Evolutionary conservation across 768 basidiomycete genomes (phyloP).

Genomic region (Phanerodontia chrysosporium): DNA sequence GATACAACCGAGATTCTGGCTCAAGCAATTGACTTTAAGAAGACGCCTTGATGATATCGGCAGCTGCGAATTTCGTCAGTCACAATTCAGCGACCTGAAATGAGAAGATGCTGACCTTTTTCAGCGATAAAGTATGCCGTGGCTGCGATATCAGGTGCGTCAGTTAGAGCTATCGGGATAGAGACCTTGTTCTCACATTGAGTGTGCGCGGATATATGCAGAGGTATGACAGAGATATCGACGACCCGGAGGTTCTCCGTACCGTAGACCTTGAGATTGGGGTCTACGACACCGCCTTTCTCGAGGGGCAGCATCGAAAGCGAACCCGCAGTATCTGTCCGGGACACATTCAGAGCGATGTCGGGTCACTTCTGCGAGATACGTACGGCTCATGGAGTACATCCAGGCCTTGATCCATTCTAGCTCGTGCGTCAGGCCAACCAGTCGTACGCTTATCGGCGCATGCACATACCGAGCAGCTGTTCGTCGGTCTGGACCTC

Average conservation of each 20-base stretch:
- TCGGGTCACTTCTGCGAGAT: too few relatives aligned
- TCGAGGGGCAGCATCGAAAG: constrained; percentile 52
- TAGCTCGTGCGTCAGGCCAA: neutral
- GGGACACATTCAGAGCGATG: neutral
- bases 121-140: constrained; percentile 3
- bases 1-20: too few relatives aligned
- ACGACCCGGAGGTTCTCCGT: constrained; percentile 44
- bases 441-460: too few relatives aligned
- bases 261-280: constrained; percentile 35
- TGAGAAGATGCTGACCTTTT: constrained; percentile 10
- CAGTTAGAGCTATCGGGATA: constrained; percentile 1
- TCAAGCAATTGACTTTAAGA: neutral
- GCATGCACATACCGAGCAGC: constrained; percentile 1
- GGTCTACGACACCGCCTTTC: constrained; percentile 48
- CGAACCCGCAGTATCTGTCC: constrained; percentile 41
- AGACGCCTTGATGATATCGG: too few relatives aligned
- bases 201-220: neutral
- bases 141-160: neutral
- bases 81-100: too few relatives aligned
- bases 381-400: constrained; percentile 21
- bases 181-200: constrained; percentile 6
- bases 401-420: constrained; percentile 4
- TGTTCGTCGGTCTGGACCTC: constrained; percentile 26
- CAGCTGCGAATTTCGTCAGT: too few relatives aligned
- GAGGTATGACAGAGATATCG: constrained; percentile 33